Conservation (phyloP, 495 filamentous ascomycete species). For the Hypoxylon fuscum region DNA sequence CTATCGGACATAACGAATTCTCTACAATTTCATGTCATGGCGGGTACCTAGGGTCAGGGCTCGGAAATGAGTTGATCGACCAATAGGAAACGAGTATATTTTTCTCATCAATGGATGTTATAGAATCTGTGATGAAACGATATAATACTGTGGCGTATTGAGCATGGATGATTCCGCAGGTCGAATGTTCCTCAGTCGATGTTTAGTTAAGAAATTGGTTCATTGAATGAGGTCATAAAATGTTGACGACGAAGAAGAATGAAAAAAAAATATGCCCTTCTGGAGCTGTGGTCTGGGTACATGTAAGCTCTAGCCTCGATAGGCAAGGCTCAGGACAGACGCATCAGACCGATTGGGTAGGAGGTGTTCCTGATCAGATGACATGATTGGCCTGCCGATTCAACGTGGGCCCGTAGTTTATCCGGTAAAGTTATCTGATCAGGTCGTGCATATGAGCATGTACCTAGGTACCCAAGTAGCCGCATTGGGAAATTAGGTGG, state of each 20-base stretch:
- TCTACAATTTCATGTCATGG: constrained; percentile 34
- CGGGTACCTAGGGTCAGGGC: constrained; percentile 9
- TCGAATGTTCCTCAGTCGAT: constrained; percentile 40
- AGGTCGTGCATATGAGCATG: background rate
- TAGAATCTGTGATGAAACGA: constrained; percentile 29
- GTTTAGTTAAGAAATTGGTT: constrained; percentile 10
- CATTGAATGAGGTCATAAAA: constrained; percentile 36
- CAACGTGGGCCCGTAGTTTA: constrained; percentile 15
- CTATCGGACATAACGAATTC: constrained; percentile 24
- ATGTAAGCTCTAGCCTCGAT: constrained; percentile 2
- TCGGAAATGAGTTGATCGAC: constrained; percentile 5
- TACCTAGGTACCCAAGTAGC: no score
- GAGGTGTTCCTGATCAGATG: constrained; percentile 27
- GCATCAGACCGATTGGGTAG: constrained; percentile 21
- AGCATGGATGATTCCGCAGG: constrained; percentile 11
- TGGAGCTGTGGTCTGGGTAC: constrained; percentile 3
- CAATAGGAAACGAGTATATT: constrained; percentile 21
- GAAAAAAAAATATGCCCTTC: constrained; percentile 12
- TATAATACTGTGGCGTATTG: constrained; percentile 24
- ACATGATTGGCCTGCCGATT: background rate
- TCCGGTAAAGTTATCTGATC: constrained; percentile 34
- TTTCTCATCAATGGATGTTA: constrained; percentile 1
- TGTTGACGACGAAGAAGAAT: background rate
- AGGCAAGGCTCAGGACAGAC: background rate
- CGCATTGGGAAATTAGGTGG: background rate